Evolutionary conservation across 2,329 filamentous ascomycete genomes (phyloP), one percentile per base, ranked within the genome.

Genomic region (Cladorrhinum sp.): DNA sequence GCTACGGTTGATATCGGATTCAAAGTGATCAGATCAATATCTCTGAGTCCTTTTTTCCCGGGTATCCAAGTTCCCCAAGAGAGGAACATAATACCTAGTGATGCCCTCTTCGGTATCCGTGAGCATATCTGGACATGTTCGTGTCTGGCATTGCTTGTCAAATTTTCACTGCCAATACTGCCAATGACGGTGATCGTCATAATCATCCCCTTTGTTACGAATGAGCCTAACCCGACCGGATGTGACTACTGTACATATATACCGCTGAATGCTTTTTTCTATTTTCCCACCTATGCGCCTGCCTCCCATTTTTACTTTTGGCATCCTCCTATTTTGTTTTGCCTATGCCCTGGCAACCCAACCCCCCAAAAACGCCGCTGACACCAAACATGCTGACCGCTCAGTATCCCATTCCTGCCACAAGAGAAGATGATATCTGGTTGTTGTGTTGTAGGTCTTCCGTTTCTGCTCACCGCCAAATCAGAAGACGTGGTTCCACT

Each of bases 331-430:
- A 18, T 53, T 53, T n/a, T 26, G 10, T 53, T 21, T 30, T 36
- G 5, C 33, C 33, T 9, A 28, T 28, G 58, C 26, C 26, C 33
- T 3, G 4, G 8, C 33, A 16, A 56, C 53, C 52, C 30, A 49
- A 51, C 48, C 62, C 60, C 57, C 42, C 16, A 46, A 46, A 46
- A 64, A 64, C 62, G 62, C 62, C 62, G 10, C 59, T 46, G 59
- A 62, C 62, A 64, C 62, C 62, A 53, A 62, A 62, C 58, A 64
- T 62, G 62, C 62, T 60, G 55, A 60, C 57, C 60, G 57, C 55
- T 50, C 52, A 54, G n/a, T 26, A 28, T 26, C 49, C 54, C 57
- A 62, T 21, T 18, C 62, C 10, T 14, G 18, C 10, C 10, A 28
- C 56, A 54, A 54, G 57, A 54, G 62, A 46, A 46, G 42, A 46